phyloP scores from a whole-genome alignment of 352 stramenopile species.

The Pythium insidiosum region DNA sequence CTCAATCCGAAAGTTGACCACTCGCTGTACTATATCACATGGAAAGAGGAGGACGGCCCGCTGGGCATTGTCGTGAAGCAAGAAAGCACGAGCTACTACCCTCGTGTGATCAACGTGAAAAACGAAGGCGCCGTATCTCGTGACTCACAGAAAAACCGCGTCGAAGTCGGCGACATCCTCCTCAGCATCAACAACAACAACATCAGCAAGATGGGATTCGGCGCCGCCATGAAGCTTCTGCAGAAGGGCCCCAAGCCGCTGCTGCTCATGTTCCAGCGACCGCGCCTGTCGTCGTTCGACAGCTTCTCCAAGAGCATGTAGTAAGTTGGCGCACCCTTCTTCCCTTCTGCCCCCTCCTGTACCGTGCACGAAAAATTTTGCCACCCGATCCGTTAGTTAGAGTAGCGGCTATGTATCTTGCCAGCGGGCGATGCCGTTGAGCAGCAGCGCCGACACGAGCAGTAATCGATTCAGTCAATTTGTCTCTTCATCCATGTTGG shows the following conservation, averaged over 20 bases:
- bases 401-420: no score
- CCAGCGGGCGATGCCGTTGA: no score
- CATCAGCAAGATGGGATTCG: constrained; percentile 88
- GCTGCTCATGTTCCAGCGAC: constrained; percentile 82
- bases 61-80: constrained; percentile 84
- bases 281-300: constrained; percentile 24
- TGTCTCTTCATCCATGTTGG: no score
- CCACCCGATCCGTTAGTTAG: no score
- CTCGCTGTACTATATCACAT: constrained; percentile 86
- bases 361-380: no score
- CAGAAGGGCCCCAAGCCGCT: constrained; percentile 83
- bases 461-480: no score
- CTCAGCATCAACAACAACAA: constrained; percentile 90
- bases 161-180: constrained; percentile 74
- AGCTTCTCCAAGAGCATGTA: constrained; percentile 24
- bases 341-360: no score
- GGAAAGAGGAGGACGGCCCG: constrained; percentile 81
- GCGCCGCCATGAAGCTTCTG: constrained; percentile 74
- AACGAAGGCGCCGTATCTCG: constrained; percentile 75
- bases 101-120: constrained; percentile 85
- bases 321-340: no score
- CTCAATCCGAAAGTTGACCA: constrained; percentile 80
- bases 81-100: constrained; percentile 81
- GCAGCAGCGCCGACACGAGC: no score
- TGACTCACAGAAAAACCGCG: constrained; percentile 76